These are phyloP conservation scores for Clavariopsis aquatica DNA, from an alignment of 495 filamentous ascomycete species.

Conservation along the genomic window DNA sequence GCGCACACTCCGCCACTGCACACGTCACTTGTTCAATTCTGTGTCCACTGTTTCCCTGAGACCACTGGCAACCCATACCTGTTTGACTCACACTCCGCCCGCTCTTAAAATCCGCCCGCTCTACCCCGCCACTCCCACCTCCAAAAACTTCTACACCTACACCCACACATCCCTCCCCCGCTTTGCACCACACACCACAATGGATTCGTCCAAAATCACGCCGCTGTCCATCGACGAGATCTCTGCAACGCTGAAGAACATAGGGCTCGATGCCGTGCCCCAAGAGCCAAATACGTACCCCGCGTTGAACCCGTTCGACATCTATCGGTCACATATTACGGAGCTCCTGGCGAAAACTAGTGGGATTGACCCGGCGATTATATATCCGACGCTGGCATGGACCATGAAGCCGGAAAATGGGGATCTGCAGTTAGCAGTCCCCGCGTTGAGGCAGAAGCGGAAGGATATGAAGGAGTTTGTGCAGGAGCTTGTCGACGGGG, in stretches of 20 bases:
- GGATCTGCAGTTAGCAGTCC: slow-evolving; percentile 77
- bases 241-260: slow-evolving; percentile 19
- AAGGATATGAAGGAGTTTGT: slow-evolving; percentile 45
- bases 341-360: slow-evolving; percentile 70
- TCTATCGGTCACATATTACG: slow-evolving; percentile 83
- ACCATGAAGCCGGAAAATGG: slow-evolving; percentile 85
- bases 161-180: background rate
- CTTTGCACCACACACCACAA: slow-evolving; percentile 11
- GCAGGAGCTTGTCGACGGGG: slow-evolving; percentile 24
- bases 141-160: slow-evolving; percentile 7
- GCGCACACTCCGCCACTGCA: slow-evolving; percentile 5
- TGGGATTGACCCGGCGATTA: slow-evolving; percentile 67
- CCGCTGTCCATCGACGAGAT: slow-evolving; percentile 30
- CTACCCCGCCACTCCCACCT: background rate
- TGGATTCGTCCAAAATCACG: slow-evolving; percentile 11
- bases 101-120: slow-evolving; percentile 1
- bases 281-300: slow-evolving; percentile 51
- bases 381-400: slow-evolving; percentile 79
- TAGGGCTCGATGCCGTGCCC: slow-evolving; percentile 31
- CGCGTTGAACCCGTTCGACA: slow-evolving; percentile 77
- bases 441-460: slow-evolving; percentile 65
- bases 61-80: slow-evolving; percentile 30
- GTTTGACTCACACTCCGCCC: slow-evolving; percentile 29
- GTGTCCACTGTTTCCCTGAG: slow-evolving; percentile 12
- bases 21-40: slow-evolving; percentile 26